Conservation (phyloP, 148 eudicot genomes). For the Talinum fruticosum region DNA sequence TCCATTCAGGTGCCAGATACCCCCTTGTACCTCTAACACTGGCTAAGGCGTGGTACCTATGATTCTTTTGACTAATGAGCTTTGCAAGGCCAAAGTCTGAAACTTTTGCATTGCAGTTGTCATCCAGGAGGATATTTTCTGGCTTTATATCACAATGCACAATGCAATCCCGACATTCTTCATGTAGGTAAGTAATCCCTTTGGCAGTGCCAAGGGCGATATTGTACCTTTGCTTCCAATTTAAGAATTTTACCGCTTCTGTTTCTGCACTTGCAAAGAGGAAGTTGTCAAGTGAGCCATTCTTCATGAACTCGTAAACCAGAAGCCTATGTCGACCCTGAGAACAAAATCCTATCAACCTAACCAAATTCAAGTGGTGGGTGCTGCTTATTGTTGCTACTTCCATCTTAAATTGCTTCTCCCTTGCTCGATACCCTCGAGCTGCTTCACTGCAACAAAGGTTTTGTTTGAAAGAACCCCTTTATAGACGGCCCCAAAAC, state of each 20-base stretch:
- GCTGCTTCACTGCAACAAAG: conserved; percentile 70
- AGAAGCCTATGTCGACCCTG: conserved; percentile 77
- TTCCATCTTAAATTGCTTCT: conserved; percentile 91
- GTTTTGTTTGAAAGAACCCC: conserved; percentile 61
- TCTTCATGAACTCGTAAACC: conserved; percentile 86
- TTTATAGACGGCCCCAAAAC: conserved; percentile 82
- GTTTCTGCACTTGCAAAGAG: conserved; percentile 40
- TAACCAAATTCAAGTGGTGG: conserved; percentile 83
- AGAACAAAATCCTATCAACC: conserved; percentile 81
- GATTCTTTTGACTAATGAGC: conserved; percentile 58
- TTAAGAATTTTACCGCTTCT: conserved; percentile 41
- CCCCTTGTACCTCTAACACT: conserved; percentile 87
- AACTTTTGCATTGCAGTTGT: conserved; percentile 60
- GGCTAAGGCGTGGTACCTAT: conserved; percentile 56
- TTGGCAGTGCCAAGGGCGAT: conserved; percentile 79
- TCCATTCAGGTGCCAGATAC: conserved; percentile 90
- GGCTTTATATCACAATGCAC: conserved; percentile 89
- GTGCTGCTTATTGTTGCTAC: conserved; percentile 93
- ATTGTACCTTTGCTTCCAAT: conserved; percentile 60
- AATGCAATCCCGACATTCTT: conserved; percentile 87
- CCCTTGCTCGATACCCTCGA: conserved; percentile 91
- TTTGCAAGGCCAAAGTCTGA: conserved; percentile 91
- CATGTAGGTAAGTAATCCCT: conserved; percentile 84
- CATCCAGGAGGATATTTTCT: conserved; percentile 80
- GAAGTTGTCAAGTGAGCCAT: conserved; percentile 69